Evolutionary conservation across 306 rosid species (phyloP).

Genomic region (Cicer judaicum): DNA sequence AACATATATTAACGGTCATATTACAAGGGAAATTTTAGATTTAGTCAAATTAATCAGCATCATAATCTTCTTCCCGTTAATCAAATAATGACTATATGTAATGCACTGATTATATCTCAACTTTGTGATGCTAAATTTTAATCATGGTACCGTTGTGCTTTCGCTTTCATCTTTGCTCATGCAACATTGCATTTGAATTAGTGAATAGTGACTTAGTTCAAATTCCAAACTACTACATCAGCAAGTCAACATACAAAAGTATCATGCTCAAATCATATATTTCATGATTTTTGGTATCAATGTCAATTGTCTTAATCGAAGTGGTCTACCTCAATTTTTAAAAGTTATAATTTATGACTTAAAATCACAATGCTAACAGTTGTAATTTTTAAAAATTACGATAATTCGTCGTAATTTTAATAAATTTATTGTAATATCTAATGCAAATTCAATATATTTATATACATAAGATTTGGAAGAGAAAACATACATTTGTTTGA

Average conservation of each 20-base stretch:
- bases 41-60: conserved; percentile 6
- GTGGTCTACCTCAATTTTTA: too few relatives aligned
- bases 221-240: conserved; percentile 44
- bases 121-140: conserved; percentile 21
- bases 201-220: conserved; percentile 38
- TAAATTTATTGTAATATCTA: too few relatives aligned
- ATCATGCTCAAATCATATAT: conserved; percentile 36
- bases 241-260: conserved; percentile 41
- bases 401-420: too few relatives aligned
- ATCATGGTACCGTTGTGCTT: conserved; percentile 49
- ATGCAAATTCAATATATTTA: background rate
- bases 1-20: conserved; percentile 15
- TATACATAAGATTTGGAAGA: background rate
- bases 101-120: conserved; percentile 37
- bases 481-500: conserved; percentile 6
- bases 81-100: conserved; percentile 30
- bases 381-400: too few relatives aligned
- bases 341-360: too few relatives aligned
- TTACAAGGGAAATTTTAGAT: conserved; percentile 16
- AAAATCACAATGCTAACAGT: too few relatives aligned
- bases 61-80: conserved; percentile 12
- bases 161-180: conserved; percentile 49
- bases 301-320: too few relatives aligned
- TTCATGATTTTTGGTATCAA: background rate
- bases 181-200: conserved; percentile 36